These are phyloP conservation scores for Thalassia testudinum DNA, from an alignment of 116 monocot genomes.

Conservation along the genomic window DNA sequence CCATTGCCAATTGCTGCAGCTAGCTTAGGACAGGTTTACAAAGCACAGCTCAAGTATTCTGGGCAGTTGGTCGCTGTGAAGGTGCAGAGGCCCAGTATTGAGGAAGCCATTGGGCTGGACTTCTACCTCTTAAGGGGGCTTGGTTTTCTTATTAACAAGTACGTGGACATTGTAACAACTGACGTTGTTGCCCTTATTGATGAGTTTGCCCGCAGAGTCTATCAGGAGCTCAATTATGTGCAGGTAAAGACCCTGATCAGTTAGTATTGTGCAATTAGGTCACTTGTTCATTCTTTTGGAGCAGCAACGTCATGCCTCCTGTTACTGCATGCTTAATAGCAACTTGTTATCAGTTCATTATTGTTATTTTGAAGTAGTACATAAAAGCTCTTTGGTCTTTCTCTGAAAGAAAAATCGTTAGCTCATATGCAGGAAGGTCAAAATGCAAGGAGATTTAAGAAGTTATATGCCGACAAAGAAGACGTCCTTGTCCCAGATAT, in stretches of 20 bases:
- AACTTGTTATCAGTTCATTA: neutral
- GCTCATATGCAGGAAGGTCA: constrained; percentile 85
- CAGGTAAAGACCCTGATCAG: constrained; percentile 33
- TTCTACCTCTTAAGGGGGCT: constrained; percentile 84
- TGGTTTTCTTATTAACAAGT: constrained; percentile 81
- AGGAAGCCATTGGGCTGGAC: constrained; percentile 82
- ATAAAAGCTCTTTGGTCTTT: neutral
- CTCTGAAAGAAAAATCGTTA: neutral
- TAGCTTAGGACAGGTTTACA: constrained; percentile 96
- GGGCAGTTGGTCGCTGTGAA: constrained; percentile 85
- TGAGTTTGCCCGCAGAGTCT: constrained; percentile 93
- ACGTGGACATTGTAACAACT: constrained; percentile 71
- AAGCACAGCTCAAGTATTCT: constrained; percentile 72
- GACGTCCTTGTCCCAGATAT: constrained; percentile 93
- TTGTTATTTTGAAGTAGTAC: neutral
- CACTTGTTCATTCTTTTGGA: neutral
- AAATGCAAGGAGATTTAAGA: constrained; percentile 88
- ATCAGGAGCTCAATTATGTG: constrained; percentile 97
- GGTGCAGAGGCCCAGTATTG: constrained; percentile 88
- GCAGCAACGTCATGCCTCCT: too few relatives aligned
- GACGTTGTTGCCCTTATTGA: constrained; percentile 95
- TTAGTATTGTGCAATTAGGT: neutral
- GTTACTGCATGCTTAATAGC: neutral
- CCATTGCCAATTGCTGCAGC: constrained; percentile 96
- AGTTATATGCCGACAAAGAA: constrained; percentile 91